Percentiles rank a stretch among this genome's conserved stretches.
These are phyloP conservation scores for Scutellaria galericulata DNA, from an alignment of 257 asterid genomes.

Conservation along the genomic window DNA sequence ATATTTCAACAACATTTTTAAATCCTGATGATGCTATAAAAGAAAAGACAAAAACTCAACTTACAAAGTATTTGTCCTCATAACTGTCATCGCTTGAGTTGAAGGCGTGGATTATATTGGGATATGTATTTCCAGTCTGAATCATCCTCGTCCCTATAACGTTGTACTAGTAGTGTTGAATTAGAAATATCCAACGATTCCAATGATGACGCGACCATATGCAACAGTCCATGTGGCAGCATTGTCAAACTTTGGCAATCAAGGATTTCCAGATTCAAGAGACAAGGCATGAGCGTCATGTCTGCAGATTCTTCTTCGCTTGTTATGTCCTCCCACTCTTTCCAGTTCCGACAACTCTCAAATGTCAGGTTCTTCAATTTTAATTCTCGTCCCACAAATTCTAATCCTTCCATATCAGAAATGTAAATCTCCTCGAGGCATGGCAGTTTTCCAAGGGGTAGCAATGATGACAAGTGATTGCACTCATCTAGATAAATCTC, in stretches of 20 bases:
- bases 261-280: neutral
- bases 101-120: constrained; percentile 13
- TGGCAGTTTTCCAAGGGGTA: constrained; percentile 11
- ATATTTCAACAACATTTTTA: too few species aligned
- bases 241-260: neutral
- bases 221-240: constrained; percentile 30
- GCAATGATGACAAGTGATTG: neutral
- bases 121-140: constrained; percentile 15
- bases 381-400: constrained; percentile 36
- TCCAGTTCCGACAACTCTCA: constrained; percentile 28
- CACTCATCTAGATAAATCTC: neutral
- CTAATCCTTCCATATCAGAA: constrained; percentile 4
- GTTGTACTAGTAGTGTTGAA: neutral
- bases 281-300: constrained; percentile 28
- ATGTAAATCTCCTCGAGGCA: constrained; percentile 34
- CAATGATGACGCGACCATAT: neutral
- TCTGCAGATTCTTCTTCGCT: neutral
- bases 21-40: too few species aligned
- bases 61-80: too few species aligned
- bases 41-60: too few species aligned
- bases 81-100: neutral
- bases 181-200: neutral
- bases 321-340: constrained; percentile 39
- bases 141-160: constrained; percentile 13
- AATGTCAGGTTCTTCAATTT: constrained; percentile 31